Evolutionary conservation across 2,329 filamentous ascomycete species (phyloP), one percentile per base, ranked within the genome.

Genomic region (Juglanconis sp.): DNA sequence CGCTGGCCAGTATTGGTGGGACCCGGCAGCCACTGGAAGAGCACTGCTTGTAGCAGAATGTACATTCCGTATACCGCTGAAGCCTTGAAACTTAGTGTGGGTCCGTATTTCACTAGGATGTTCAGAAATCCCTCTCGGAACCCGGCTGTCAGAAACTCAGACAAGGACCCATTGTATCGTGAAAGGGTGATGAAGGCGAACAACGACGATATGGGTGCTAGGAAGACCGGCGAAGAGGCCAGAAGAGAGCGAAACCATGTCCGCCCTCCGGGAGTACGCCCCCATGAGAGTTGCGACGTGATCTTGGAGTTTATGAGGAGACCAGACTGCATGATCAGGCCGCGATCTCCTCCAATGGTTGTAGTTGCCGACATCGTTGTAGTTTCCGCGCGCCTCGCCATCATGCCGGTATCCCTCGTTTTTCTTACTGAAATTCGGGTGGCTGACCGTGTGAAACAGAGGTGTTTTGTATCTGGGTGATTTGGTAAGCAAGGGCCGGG

Each of bases 1-100:
- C 72, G 69, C 52, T 79, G 77, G 3, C 77, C 77, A 5, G 66
- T 69, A 17, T 67, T 56, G 30, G 48, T 44, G 7, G 47, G 47
- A 7, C 64, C 65, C 6, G 65, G 63, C 56, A 42, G 57, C 30
- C 31, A 53, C 13, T n/a, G 48, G 24, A 53, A 53, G 9, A 53
- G 42, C 11, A 65, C n/a, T 36, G 40, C 62, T 42, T 65, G 62
- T 6, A 65, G 46, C 46, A 48, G 24, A 48, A 48, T 48, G 46
- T 10, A 48, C 46, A 31, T 10, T 4, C 7, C 46, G 46, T 48
- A 31, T 7, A 31, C 46, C 4, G 24, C 46, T 24, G 46, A 48
- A 3, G 46, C 46, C 17, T 48, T 48, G 8, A 48, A 10, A 11
- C 17, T 48, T 8, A 48, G 17, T 13, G 17, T n/a, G 9, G 46